These are phyloP conservation scores for Fomitopsis pinicola DNA, from an alignment of 1,284 basidiomycete genomes.

Conservation along the genomic window DNA sequence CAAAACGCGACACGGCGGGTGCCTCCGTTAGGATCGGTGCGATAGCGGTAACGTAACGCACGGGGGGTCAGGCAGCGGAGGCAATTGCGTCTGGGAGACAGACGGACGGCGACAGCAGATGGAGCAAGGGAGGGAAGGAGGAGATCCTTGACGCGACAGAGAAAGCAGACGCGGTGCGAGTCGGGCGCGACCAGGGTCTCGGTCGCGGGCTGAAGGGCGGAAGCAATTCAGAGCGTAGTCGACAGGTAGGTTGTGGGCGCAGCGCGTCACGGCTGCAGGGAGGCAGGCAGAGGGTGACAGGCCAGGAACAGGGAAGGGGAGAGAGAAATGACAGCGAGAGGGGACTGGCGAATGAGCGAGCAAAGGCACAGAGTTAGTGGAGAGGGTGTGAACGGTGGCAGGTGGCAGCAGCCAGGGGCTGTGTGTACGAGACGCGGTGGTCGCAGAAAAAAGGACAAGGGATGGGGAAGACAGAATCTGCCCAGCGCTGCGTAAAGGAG, in stretches of 20 bases:
- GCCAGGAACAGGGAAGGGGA: not conserved
- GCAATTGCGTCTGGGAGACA: not conserved
- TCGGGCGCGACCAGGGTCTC: not conserved
- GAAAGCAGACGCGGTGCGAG: not conserved
- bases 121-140: constrained; percentile 4
- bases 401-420: not conserved
- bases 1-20: not conserved
- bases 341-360: not conserved
- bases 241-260: not conserved
- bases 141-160: constrained; percentile 1
- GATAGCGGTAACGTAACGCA: not conserved
- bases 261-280: not conserved
- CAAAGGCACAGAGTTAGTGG: not conserved
- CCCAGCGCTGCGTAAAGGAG: not conserved
- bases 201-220: not conserved
- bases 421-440: not conserved
- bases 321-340: not conserved
- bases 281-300: not conserved
- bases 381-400: not conserved
- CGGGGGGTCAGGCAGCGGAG: not conserved
- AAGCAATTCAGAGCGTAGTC: not conserved
- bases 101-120: not conserved
- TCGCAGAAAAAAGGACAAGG: not conserved
- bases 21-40: not conserved
- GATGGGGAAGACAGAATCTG: not conserved